phyloP scores from a whole-genome alignment of 169 alveolate genomes.

The Plasmodium falciparum region DNA sequence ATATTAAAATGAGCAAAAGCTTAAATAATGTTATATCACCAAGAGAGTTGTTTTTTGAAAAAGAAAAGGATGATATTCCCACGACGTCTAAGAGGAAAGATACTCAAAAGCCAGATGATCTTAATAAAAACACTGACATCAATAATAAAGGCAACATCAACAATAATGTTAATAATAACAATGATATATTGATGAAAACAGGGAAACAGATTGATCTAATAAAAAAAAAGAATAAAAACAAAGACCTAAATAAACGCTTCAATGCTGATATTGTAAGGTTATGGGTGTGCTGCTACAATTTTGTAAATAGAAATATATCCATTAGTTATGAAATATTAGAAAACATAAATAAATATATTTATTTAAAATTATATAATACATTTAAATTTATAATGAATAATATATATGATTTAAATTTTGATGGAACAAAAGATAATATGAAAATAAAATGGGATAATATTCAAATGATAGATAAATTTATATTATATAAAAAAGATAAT shows the following conservation, averaged over 20 bases:
- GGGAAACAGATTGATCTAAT: neutral
- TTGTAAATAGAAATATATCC: conserved; percentile 29
- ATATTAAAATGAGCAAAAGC: conserved; percentile 95
- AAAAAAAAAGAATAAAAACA: conserved; percentile 1
- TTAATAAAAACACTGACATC: neutral
- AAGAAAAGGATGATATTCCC: neutral
- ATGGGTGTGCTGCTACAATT: conserved; percentile 72
- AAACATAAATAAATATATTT: conserved; percentile 47
- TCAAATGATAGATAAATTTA: conserved; percentile 66
- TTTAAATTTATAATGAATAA: conserved; percentile 59
- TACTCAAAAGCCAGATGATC: neutral
- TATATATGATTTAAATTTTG: conserved; percentile 37
- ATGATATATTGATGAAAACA: neutral
- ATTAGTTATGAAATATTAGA: conserved; percentile 58
- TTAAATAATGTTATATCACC: conserved; percentile 95
- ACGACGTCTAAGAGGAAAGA: neutral
- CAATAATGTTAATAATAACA: neutral
- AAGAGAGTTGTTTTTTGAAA: conserved; percentile 82
- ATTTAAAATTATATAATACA: conserved; percentile 60
- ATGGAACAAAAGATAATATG: neutral
- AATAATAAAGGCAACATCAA: neutral
- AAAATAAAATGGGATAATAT: conserved; percentile 9
- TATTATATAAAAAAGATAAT: conserved; percentile 29
- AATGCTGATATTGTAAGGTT: conserved; percentile 72
- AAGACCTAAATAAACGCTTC: conserved; percentile 5